Conservation (phyloP, 148 eudicot genomes). For the Camellia lanceoleosa region DNA sequence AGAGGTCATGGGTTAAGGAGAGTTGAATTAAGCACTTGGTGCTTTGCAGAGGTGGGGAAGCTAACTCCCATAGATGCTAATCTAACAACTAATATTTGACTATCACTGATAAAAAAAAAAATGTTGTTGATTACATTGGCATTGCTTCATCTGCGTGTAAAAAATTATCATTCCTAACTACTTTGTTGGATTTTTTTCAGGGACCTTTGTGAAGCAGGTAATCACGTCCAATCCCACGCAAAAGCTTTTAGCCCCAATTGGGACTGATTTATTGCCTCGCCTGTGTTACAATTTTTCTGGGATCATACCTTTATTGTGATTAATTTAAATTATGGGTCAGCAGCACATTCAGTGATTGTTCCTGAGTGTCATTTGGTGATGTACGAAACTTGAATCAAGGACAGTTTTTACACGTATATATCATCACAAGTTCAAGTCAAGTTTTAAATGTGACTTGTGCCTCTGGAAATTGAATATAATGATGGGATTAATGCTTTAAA, state of each 20-base stretch:
- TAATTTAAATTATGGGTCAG: neutral
- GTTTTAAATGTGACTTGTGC: slow-evolving; percentile 1
- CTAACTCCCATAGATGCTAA: no score
- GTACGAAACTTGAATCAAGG: no score
- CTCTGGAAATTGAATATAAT: no score
- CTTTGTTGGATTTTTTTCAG: neutral
- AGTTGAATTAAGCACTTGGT: no score
- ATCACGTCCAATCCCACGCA: neutral
- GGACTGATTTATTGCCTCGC: neutral
- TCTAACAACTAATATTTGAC: no score
- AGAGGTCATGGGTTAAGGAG: no score
- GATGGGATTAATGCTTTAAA: no score
- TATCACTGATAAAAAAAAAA: no score
- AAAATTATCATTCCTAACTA: neutral
- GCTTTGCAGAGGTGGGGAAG: no score
- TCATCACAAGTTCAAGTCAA: no score
- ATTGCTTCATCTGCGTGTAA: neutral
- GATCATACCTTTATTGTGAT: neutral
- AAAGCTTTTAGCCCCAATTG: neutral
- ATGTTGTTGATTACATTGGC: neutral
- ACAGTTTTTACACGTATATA: neutral
- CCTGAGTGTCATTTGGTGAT: neutral
- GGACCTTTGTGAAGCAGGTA: neutral
- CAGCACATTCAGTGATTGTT: neutral
- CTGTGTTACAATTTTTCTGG: neutral